A percentile compares a stretch with the other conserved stretches of the same genome.
Evolutionary conservation across 345 rosid genomes (phyloP).

Genomic region (Camelina sativa): DNA sequence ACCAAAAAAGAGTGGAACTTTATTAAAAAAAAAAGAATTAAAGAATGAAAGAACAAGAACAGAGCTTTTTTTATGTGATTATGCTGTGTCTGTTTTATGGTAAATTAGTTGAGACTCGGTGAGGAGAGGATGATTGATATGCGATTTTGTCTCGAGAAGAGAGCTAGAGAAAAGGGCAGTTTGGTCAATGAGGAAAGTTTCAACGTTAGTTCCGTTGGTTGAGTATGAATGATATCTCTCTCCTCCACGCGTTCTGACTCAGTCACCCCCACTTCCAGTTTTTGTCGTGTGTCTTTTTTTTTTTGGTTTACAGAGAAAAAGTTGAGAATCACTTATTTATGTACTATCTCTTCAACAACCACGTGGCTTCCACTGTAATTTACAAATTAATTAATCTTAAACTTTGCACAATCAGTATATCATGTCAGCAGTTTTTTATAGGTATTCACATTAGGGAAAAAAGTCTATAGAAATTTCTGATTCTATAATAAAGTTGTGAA

Average conservation of each 20-base stretch:
- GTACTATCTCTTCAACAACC: constrained; percentile 9
- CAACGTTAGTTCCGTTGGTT: constrained; percentile 30
- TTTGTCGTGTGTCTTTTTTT: constrained; percentile 35
- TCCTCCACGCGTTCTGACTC: constrained; percentile 42
- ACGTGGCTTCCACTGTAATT: constrained; percentile 34
- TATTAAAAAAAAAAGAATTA: not conserved
- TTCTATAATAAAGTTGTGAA: no score
- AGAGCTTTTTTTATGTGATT: constrained; percentile 18
- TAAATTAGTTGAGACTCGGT: not conserved
- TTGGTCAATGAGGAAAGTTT: constrained; percentile 32
- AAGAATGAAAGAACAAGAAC: constrained; percentile 37
- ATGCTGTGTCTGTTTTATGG: constrained; percentile 20
- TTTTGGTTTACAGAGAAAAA: constrained; percentile 15
- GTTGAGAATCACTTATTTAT: constrained; percentile 24
- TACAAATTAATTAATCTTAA: not conserved
- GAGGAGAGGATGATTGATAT: not conserved
- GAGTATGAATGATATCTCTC: constrained; percentile 5
- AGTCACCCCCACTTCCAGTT: constrained; percentile 26
- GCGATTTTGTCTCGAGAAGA: constrained; percentile 12
- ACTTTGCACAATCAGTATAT: constrained; percentile 3
- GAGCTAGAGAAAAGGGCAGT: constrained; percentile 8
- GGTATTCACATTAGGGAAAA: no score
- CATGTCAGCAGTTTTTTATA: not conserved
- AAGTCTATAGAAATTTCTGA: no score
- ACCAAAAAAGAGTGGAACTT: not conserved